These are phyloP conservation scores for Mycena leptocephala DNA, from an alignment of 768 basidiomycete species.

Conservation along the genomic window DNA sequence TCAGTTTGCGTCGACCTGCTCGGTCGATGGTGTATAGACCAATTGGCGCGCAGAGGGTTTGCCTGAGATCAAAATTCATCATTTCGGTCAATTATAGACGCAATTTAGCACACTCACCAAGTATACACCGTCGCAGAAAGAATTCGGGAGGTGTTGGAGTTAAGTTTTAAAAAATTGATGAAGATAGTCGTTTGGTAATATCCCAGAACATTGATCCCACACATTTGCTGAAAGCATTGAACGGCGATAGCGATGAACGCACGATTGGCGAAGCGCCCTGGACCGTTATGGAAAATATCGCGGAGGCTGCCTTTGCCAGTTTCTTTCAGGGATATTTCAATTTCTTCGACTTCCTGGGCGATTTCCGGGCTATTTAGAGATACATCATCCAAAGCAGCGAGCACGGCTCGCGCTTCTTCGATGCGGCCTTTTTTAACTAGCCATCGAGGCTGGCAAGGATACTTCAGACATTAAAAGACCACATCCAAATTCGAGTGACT, in stretches of 20 bases:
- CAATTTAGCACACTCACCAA: conserved; percentile 2
- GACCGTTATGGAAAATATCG: conserved; percentile 37
- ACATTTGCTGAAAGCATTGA: conserved; percentile 39
- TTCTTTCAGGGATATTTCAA: conserved; percentile 32
- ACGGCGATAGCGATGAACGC: conserved; percentile 32
- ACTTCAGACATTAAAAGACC: too few relatives aligned
- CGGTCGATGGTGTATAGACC: conserved; percentile 36
- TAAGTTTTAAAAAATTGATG: conserved; percentile 27
- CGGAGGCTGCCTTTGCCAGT: conserved; percentile 35
- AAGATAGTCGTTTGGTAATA: conserved; percentile 37
- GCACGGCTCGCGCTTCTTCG: conserved; percentile 37
- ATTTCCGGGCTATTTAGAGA: conserved; percentile 18
- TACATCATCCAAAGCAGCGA: conserved; percentile 35
- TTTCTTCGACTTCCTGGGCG: conserved; percentile 26
- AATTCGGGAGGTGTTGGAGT: conserved; percentile 27
- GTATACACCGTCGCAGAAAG: conserved; percentile 33
- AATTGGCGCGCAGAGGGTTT: conserved; percentile 33
- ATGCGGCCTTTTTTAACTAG: conserved; percentile 41
- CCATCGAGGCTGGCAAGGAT: conserved; percentile 36
- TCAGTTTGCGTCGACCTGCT: conserved; percentile 33
- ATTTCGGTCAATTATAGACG: neutral
- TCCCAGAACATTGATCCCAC: conserved; percentile 35
- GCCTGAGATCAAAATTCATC: conserved; percentile 9
- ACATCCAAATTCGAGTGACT: too few relatives aligned
- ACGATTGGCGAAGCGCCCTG: conserved; percentile 34